Evolutionary conservation across 139 green algal species (phyloP).

Genomic region (Limnomonas spitsbergensis): DNA sequence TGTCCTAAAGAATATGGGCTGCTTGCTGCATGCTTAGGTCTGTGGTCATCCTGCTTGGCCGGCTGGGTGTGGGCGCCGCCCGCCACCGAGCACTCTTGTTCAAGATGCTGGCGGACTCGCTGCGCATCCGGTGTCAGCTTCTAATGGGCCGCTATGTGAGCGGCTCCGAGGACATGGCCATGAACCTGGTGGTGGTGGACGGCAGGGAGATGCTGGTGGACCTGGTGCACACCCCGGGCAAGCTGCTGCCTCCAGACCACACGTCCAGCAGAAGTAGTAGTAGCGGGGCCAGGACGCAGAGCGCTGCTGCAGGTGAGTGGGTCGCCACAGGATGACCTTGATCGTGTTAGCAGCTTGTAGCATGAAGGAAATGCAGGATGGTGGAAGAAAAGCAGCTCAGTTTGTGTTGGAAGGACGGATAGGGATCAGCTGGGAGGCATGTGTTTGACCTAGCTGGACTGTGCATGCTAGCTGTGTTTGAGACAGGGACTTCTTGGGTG

Average conservation of each 20-base stretch:
- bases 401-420: too few species aligned
- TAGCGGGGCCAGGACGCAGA: not conserved
- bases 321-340: too few species aligned
- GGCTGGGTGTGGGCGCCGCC: slow-evolving; percentile 50
- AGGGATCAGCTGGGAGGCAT: too few species aligned
- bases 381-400: too few species aligned
- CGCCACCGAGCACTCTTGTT: slow-evolving; percentile 83
- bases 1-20: too few species aligned
- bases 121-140: slow-evolving; percentile 60
- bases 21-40: too few species aligned
- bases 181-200: slow-evolving; percentile 36
- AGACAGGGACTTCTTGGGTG: too few species aligned
- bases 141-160: slow-evolving; percentile 39
- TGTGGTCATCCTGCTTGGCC: slow-evolving; percentile 58
- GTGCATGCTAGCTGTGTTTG: too few species aligned
- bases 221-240: slow-evolving; percentile 49
- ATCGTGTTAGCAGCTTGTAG: too few species aligned
- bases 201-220: slow-evolving; percentile 49
- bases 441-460: too few species aligned
- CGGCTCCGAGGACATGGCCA: slow-evolving; percentile 31
- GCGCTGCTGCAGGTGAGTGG: not conserved
- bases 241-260: slow-evolving; percentile 18
- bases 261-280: slow-evolving; percentile 6
- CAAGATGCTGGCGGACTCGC: slow-evolving; percentile 74
- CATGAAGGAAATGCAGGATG: too few species aligned